Base-by-base conservation (phyloP, 257 asterid genomes). In the Schizonepeta tenuifolia region DNA sequence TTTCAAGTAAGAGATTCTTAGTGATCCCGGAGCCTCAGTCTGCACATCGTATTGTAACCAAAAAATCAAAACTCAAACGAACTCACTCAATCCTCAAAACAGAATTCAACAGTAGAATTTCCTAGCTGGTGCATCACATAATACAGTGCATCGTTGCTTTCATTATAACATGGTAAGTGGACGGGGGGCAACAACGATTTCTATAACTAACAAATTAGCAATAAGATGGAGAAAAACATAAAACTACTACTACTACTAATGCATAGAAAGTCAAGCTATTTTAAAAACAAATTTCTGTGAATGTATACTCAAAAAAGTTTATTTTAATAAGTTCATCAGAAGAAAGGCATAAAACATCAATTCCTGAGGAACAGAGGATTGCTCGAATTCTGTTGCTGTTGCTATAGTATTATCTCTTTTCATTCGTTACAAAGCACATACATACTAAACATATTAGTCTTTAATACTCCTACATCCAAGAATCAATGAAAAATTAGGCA, bases 21-120 rank as follows among this genome's bases (percentile, higher is more conserved):
- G 96, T 79, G 59, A 95, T 62, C 69, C 99, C 99, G 5, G 97
- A 90, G 69, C 99, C 98, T 83, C 98, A 95, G 86, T 95, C 98
- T 93, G 88, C 86, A 80, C n/a, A n/a, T n/a, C 40, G 17, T 40
- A 26, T 67, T 21, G 67, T 13, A 78, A 15, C 61, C 22, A 69
- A 76, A 75, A 54, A 31, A 74, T 36, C 2, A 36, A 75, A 56
- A 15, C 60, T 17, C 21, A 9, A 35, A 35, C 40, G 57, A 14
- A 41, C 40, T 4, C 38, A 5, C n/a, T n/a, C n/a, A 65, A 76
- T 69, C 51, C 20, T 31, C 57, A 69, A 22, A 40, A 31, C 51
- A 62, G 67, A 31, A 75, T 57, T 26, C 41, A 7, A 56, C 8
- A 35, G 1, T 20, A 22, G 40, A 55, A 40, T 0, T 73, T 24